Conservation (phyloP, 371 early-diverging fungal genomes). For the Apophysomyces sp. region DNA sequence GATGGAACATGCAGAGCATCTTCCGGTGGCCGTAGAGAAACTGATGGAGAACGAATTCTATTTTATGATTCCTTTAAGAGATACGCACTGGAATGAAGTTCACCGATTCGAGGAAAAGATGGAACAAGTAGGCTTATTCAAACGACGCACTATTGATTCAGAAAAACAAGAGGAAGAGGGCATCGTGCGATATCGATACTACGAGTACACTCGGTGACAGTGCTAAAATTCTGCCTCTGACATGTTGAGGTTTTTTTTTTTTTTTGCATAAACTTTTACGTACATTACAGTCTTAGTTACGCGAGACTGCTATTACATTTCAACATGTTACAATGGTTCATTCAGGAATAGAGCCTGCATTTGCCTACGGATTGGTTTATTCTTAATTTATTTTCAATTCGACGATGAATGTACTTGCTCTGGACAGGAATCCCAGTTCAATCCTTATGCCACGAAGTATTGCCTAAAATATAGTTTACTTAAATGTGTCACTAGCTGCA, state of each 20-base stretch:
- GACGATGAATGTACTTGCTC: too few species aligned
- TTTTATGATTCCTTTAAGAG: slow-evolving; percentile 47
- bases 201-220: slow-evolving; percentile 18
- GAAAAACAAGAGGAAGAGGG: slow-evolving; percentile 46
- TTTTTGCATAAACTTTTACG: not conserved
- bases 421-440: too few species aligned
- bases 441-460: too few species aligned
- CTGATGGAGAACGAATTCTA: slow-evolving; percentile 39
- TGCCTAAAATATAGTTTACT: too few species aligned
- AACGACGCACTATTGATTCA: slow-evolving; percentile 12
- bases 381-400: too few species aligned
- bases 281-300: too few species aligned
- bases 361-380: too few species aligned
- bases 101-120: slow-evolving; percentile 35
- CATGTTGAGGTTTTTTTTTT: too few species aligned
- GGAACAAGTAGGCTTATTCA: slow-evolving; percentile 22
- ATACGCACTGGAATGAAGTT: slow-evolving; percentile 40
- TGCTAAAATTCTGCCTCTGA: not conserved
- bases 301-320: too few species aligned
- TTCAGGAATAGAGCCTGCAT: too few species aligned
- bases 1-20: slow-evolving; percentile 46
- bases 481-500: too few species aligned
- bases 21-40: slow-evolving; percentile 38
- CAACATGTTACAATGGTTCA: too few species aligned
- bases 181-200: slow-evolving; percentile 37